Conservation (phyloP, 768 basidiomycete species). For the Porpolomopsis calyptriformis region DNA sequence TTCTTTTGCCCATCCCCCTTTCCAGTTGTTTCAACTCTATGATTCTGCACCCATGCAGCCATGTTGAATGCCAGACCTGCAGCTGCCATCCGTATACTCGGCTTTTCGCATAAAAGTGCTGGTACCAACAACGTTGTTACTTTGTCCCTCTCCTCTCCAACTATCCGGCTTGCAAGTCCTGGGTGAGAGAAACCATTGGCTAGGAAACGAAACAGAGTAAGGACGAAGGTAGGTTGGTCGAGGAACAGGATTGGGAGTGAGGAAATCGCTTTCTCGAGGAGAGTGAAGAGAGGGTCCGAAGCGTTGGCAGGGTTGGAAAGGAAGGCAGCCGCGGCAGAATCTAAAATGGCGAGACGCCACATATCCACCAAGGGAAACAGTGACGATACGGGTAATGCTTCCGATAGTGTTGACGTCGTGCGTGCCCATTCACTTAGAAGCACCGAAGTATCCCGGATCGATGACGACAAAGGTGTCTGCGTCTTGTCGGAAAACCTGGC, state of each 20-base stretch:
- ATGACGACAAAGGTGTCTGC: conserved; percentile 9
- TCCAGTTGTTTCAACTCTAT: conserved; percentile 35
- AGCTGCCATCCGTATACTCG: conserved; percentile 60
- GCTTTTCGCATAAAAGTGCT: conserved; percentile 59
- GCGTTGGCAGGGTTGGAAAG: conserved; percentile 20
- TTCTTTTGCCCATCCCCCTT: conserved; percentile 21
- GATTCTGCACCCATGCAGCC: conserved; percentile 54
- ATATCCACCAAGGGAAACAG: conserved; percentile 79
- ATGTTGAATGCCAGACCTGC: conserved; percentile 77
- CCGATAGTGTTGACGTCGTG: conserved; percentile 32
- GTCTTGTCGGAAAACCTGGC: conserved; percentile 30
- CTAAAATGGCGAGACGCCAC: conserved; percentile 69
- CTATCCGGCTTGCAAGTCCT: conserved; percentile 31
- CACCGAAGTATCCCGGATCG: conserved; percentile 24
- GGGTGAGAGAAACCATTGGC: conserved; percentile 54
- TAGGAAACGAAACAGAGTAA: conserved; percentile 59
- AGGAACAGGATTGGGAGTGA: conserved; percentile 3
- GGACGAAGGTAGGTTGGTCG: conserved; percentile 43
- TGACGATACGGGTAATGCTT: conserved; percentile 38
- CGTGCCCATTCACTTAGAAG: conserved; percentile 40
- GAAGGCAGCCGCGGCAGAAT: conserved; percentile 42
- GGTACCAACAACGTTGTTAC: conserved; percentile 52
- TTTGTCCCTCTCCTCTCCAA: conserved; percentile 14
- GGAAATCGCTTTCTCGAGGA: conserved; percentile 32
- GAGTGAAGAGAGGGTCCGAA: conserved; percentile 31